A percentile compares a stretch with the other conserved stretches of the same genome.
Conservation (phyloP, 176 grass and related monocot genomes). For the Juncus effusus region DNA sequence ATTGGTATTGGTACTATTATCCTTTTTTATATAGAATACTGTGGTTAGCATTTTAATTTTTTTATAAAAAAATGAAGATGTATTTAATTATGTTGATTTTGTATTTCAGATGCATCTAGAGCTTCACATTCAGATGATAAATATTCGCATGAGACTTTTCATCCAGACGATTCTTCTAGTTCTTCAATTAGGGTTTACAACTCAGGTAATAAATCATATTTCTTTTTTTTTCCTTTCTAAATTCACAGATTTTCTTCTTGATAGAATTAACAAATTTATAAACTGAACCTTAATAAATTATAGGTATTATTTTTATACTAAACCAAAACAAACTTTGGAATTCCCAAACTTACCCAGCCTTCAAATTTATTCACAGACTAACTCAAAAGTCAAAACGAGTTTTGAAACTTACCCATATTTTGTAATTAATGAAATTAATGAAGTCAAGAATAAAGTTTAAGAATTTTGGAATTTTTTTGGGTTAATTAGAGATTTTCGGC, state of each 20-base stretch:
- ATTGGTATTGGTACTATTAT: neutral
- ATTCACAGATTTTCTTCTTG: neutral
- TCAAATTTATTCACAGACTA: no score
- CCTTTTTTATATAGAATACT: neutral
- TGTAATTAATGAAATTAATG: no score
- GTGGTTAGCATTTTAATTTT: neutral
- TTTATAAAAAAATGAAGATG: neutral
- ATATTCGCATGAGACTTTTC: conserved; percentile 51
- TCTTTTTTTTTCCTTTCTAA: neutral
- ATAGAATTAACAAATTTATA: conserved; percentile 1
- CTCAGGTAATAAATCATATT: conserved; percentile 49
- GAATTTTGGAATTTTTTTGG: no score
- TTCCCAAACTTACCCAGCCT: no score
- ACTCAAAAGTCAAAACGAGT: no score
- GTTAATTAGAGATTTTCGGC: no score
- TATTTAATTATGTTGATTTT: conserved; percentile 34
- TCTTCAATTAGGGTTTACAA: conserved; percentile 71
- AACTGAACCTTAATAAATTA: no score
- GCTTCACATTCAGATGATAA: conserved; percentile 59
- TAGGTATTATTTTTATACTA: no score
- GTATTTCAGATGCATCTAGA: conserved; percentile 47
- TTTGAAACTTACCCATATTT: no score
- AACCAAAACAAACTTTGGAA: no score
- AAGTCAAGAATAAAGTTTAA: no score
- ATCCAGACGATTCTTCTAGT: conserved; percentile 51